Evolutionary conservation across 2,329 filamentous ascomycete genomes (phyloP).

Genomic region (Byssoonygena ceratinophila): DNA sequence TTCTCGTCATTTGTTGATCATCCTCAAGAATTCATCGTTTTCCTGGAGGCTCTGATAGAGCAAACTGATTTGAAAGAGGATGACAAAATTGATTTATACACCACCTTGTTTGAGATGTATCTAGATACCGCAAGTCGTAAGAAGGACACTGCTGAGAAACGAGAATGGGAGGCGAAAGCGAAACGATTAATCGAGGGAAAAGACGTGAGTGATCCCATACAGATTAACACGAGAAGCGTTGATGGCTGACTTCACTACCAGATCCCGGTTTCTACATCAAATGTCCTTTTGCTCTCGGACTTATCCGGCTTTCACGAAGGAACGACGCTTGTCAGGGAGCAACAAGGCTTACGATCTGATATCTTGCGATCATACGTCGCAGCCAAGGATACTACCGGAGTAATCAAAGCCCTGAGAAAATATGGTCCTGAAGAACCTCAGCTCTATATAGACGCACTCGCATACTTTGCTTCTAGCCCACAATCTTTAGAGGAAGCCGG

Average conservation of each 20-base stretch:
- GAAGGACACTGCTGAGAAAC: constrained; percentile 54
- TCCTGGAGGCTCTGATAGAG: constrained; percentile 76
- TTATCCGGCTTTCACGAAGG: constrained; percentile 82
- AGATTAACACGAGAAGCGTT: not conserved
- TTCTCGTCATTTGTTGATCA: constrained; percentile 97
- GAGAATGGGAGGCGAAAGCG: constrained; percentile 81
- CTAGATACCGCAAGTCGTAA: constrained; percentile 73
- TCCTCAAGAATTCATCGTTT: constrained; percentile 78
- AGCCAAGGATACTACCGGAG: constrained; percentile 80
- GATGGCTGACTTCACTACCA: constrained; percentile 19
- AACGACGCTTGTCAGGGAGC: constrained; percentile 84
- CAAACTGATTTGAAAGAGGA: constrained; percentile 59
- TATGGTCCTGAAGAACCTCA: constrained; percentile 87
- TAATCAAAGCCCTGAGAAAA: constrained; percentile 78
- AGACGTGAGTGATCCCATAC: constrained; percentile 41
- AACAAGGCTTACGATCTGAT: constrained; percentile 81
- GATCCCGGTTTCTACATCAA: constrained; percentile 82
- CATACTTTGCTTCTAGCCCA: constrained; percentile 83
- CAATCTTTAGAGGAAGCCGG: constrained; percentile 76
- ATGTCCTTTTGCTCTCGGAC: constrained; percentile 84
- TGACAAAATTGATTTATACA: constrained; percentile 79
- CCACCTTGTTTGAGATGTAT: constrained; percentile 97
- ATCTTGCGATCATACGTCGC: constrained; percentile 95
- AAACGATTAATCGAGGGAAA: constrained; percentile 76
- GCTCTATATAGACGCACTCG: constrained; percentile 80